Evolutionary conservation across 805 yeast species (phyloP).

Genomic region (Zygosaccharomyces lentus): DNA sequence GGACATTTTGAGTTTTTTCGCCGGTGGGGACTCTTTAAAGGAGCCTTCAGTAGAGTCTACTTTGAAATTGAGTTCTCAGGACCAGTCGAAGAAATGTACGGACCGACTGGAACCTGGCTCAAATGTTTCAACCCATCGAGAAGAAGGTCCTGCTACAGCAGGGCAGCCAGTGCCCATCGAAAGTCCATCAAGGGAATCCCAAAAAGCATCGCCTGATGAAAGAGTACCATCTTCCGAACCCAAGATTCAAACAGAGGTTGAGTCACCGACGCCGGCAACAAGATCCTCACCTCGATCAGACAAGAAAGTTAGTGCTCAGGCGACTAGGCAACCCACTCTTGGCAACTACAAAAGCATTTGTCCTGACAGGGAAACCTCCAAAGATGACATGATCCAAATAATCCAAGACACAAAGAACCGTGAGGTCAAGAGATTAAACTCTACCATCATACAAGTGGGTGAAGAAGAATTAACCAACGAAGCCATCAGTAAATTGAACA

Average conservation of each 20-base stretch:
- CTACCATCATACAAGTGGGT: conserved; percentile 26
- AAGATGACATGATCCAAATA: conserved; percentile 28
- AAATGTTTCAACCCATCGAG: too few species aligned
- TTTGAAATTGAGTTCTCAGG: neutral
- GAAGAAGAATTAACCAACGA: conserved; percentile 30
- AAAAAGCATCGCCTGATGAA: neutral
- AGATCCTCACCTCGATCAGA: neutral
- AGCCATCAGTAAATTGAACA: conserved; percentile 31
- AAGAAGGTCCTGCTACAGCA: neutral
- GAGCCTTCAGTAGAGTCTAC: neutral
- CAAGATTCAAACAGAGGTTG: neutral
- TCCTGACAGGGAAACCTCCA: neutral
- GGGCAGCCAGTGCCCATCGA: neutral
- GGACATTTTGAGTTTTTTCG: conserved; percentile 38
- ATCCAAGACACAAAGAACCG: conserved; percentile 31
- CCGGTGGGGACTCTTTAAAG: conserved; percentile 33
- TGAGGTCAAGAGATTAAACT: conserved; percentile 28
- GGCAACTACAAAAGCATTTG: neutral
- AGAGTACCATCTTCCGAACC: neutral
- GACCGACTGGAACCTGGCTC: neutral
- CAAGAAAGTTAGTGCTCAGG: neutral
- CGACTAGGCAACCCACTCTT: conserved; percentile 5
- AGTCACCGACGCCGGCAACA: neutral
- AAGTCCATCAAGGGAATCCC: neutral
- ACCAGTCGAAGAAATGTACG: neutral